These are phyloP conservation scores for Phlebiopsis gigantea DNA, from an alignment of 768 basidiomycete species.

Conservation along the genomic window DNA sequence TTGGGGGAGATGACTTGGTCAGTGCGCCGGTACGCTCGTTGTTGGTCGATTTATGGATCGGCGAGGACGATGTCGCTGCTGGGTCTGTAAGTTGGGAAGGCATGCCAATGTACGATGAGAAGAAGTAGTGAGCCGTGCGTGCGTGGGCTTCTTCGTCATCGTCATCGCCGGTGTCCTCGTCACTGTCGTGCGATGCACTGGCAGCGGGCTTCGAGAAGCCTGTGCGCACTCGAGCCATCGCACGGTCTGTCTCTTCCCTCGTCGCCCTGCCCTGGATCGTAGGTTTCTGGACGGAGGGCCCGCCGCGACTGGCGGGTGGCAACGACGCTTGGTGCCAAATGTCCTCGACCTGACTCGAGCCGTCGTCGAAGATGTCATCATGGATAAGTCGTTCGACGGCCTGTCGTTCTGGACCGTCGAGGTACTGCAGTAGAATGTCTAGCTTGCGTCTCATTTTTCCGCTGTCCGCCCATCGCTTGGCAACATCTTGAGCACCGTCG, in stretches of 20 bases:
- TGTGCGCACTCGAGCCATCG: constrained; percentile 13
- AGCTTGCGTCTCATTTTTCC: constrained; percentile 40
- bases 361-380: background rate
- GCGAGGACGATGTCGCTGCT: background rate
- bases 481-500: constrained; percentile 37
- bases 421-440: constrained; percentile 37
- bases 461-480: constrained; percentile 51
- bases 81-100: background rate
- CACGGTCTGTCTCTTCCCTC: constrained; percentile 13
- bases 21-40: background rate
- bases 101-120: constrained; percentile 20
- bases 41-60: background rate
- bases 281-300: background rate
- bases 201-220: background rate
- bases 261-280: constrained; percentile 15
- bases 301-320: background rate
- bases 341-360: background rate
- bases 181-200: constrained; percentile 29
- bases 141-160: constrained; percentile 45
- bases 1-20: too few relatives aligned
- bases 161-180: constrained; percentile 38
- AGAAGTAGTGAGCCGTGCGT: constrained; percentile 51
- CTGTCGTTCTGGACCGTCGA: constrained; percentile 32
- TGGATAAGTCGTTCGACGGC: constrained; percentile 30
- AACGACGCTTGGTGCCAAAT: background rate